A percentile compares a stretch with the other conserved stretches of the same genome.
Evolutionary conservation across 768 basidiomycete genomes (phyloP).

Genomic region (Terana coerulea): DNA sequence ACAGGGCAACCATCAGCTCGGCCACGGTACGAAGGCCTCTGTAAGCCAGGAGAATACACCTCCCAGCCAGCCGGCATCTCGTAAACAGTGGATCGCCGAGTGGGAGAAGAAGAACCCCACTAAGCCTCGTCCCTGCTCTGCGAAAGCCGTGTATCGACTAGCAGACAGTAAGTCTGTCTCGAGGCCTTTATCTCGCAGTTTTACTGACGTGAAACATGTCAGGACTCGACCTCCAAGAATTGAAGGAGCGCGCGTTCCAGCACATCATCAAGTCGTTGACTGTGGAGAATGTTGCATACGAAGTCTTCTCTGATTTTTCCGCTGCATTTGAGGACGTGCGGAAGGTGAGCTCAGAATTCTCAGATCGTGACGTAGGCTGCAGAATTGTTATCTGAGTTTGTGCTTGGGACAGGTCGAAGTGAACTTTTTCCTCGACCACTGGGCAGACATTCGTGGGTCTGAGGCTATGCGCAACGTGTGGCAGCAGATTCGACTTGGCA

Average conservation of each 20-base stretch:
- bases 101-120: constrained; percentile 63
- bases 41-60: background rate
- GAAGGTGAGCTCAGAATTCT: constrained; percentile 41
- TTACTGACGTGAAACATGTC: background rate
- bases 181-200: background rate
- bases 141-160: constrained; percentile 79
- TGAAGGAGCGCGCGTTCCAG: constrained; percentile 71
- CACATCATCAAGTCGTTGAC: constrained; percentile 76
- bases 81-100: constrained; percentile 68
- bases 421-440: constrained; percentile 75
- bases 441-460: constrained; percentile 81
- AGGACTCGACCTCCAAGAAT: constrained; percentile 70
- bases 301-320: constrained; percentile 83
- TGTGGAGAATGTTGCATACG: constrained; percentile 78
- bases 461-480: constrained; percentile 80
- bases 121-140: constrained; percentile 70
- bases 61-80: constrained; percentile 29
- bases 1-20: constrained; percentile 19
- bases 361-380: background rate
- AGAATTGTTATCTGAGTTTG: background rate
- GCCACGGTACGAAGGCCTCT: constrained; percentile 5
- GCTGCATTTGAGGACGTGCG: constrained; percentile 78
- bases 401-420: constrained; percentile 51
- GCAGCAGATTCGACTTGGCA: constrained; percentile 79
- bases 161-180: constrained; percentile 62